Conservation (phyloP, 495 filamentous ascomycete species). For the Podospora sp. region DNA sequence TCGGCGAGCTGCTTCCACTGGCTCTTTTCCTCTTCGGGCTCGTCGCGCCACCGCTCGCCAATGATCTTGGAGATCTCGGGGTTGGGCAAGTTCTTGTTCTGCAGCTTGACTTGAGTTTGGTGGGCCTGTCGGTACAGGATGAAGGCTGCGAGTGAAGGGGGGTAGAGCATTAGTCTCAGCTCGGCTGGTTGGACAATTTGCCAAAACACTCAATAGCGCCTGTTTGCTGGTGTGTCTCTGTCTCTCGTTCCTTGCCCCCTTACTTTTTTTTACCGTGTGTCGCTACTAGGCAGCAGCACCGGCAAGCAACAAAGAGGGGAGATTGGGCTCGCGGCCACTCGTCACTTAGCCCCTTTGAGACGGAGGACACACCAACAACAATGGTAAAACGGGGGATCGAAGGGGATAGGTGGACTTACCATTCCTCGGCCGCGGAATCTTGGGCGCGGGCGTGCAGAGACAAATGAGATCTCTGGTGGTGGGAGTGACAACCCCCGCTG, state of each 20-base stretch:
- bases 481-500: conserved; percentile 29
- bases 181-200: not conserved
- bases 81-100: conserved; percentile 88
- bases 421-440: conserved; percentile 92
- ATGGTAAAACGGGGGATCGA: conserved; percentile 26
- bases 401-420: conserved; percentile 61
- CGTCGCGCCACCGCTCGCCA: conserved; percentile 84
- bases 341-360: not conserved
- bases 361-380: not conserved
- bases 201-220: not conserved
- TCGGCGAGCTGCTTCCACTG: conserved; percentile 91
- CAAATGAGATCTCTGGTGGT: conserved; percentile 62
- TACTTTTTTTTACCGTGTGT: not conserved
- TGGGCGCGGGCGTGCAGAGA: conserved; percentile 89
- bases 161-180: conserved; percentile 6
- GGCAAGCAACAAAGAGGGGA: not conserved
- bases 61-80: conserved; percentile 99
- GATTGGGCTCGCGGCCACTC: not conserved
- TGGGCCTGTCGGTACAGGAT: conserved; percentile 96
- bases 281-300: not conserved
- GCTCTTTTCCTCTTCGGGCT: conserved; percentile 73
- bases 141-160: conserved; percentile 66
- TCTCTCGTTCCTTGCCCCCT: not conserved
- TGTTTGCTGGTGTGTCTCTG: not conserved
- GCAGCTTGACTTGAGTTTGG: conserved; percentile 76